Evolutionary conservation across 352 stramenopile species (phyloP).

Genomic region (Elongisporangium senticosum): DNA sequence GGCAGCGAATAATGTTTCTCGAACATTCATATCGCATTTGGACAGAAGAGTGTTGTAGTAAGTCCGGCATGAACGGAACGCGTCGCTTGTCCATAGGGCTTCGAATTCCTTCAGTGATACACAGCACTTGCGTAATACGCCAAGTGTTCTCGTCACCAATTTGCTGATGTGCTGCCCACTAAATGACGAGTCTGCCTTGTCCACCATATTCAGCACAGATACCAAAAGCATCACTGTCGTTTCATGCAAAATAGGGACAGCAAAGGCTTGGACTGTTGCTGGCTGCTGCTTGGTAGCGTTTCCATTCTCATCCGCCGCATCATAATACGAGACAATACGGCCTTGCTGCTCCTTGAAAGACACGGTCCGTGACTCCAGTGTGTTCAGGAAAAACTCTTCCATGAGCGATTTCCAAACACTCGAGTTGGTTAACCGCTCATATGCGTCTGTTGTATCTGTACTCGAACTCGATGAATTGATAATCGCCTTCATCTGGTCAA

Average conservation of each 20-base stretch:
- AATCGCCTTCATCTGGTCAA: conserved; percentile 40
- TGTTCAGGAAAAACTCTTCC: conserved; percentile 53
- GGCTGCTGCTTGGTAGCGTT: conserved; percentile 5
- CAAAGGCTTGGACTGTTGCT: conserved; percentile 42
- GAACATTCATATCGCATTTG: conserved; percentile 25
- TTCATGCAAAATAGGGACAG: conserved; percentile 53
- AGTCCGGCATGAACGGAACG: conserved; percentile 45
- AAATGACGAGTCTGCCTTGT: conserved; percentile 27
- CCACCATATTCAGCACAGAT: conserved; percentile 32
- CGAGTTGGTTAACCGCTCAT: conserved; percentile 38
- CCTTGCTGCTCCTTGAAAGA: conserved; percentile 19
- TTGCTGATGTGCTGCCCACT: conserved; percentile 20
- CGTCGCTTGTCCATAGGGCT: conserved; percentile 45
- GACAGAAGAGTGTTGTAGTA: conserved; percentile 58
- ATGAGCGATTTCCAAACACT: conserved; percentile 55
- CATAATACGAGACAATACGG: conserved; percentile 25
- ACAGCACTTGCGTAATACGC: conserved; percentile 32
- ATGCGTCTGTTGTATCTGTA: conserved; percentile 3
- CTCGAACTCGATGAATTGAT: background rate
- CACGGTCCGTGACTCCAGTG: conserved; percentile 28
- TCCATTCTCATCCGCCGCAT: conserved; percentile 21
- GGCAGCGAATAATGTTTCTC: conserved; percentile 17
- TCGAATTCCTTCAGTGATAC: conserved; percentile 55
- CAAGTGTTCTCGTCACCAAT: conserved; percentile 39
- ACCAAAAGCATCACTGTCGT: conserved; percentile 54